Evolutionary conservation across 139 green algal species (phyloP).

Genomic region (Chlamydomonas eustigma): DNA sequence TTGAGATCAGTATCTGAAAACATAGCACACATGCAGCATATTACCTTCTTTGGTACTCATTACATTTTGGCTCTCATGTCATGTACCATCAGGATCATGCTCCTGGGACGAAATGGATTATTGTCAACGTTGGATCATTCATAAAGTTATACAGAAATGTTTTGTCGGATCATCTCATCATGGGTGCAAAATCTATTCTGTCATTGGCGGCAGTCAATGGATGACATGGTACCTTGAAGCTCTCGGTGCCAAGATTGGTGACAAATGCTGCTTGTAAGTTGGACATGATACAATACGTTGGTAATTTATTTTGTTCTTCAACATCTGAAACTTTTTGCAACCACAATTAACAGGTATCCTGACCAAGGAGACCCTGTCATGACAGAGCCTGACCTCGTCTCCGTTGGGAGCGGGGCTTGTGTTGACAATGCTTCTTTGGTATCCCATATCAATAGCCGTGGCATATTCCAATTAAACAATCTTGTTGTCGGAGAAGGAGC

Average conservation of each 20-base stretch:
- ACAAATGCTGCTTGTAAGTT: not conserved
- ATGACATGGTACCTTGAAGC: not conserved
- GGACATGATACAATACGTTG: not conserved
- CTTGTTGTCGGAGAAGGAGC: not conserved
- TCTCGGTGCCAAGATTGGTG: not conserved
- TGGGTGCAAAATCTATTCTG: not conserved
- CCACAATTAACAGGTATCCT: not conserved
- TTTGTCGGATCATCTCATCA: not conserved
- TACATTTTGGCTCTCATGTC: no score
- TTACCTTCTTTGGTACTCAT: no score
- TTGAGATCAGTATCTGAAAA: no score
- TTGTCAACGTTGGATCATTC: not conserved
- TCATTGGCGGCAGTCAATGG: not conserved
- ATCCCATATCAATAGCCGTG: slow-evolving; percentile 5
- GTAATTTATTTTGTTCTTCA: not conserved
- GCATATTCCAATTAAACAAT: slow-evolving; percentile 8
- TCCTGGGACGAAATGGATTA: not conserved
- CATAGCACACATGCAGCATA: no score
- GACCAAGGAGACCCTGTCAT: not conserved
- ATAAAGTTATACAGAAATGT: not conserved
- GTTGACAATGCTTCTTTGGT: slow-evolving; percentile 1
- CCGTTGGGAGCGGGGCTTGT: not conserved
- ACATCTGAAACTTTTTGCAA: not conserved
- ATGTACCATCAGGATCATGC: no score
- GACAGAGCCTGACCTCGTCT: slow-evolving; percentile 10